Evolutionary conservation across 495 filamentous ascomycete genomes (phyloP).

Genomic region (Penicillium odoratum): DNA sequence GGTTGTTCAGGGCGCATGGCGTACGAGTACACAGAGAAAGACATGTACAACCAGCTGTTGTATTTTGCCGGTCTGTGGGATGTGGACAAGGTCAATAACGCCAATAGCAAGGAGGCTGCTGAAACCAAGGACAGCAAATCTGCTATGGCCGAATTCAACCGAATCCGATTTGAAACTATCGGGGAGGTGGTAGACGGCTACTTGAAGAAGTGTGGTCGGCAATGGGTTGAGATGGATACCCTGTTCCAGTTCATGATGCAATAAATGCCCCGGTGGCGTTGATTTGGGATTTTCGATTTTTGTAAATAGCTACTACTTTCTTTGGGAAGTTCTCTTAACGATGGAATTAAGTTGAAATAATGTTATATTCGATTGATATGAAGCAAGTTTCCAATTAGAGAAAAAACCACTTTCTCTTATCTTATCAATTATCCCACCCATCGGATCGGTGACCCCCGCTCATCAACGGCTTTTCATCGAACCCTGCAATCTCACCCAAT

Average conservation of each 20-base stretch:
- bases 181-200: slow-evolving; percentile 80
- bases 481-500: slow-evolving; percentile 4
- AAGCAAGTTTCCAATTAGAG: not conserved
- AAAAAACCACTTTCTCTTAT: slow-evolving; percentile 5
- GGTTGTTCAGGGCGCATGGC: slow-evolving; percentile 87
- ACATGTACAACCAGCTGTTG: slow-evolving; percentile 89
- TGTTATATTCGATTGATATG: slow-evolving; percentile 7
- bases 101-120: slow-evolving; percentile 43
- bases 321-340: slow-evolving; percentile 6
- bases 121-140: slow-evolving; percentile 61
- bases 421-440: slow-evolving; percentile 15
- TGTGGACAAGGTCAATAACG: slow-evolving; percentile 73
- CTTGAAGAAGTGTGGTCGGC: slow-evolving; percentile 88
- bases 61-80: slow-evolving; percentile 88
- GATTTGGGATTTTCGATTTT: slow-evolving; percentile 13
- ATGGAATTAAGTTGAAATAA: slow-evolving; percentile 23
- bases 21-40: slow-evolving; percentile 85
- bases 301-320: slow-evolving; percentile 27
- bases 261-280: slow-evolving; percentile 27
- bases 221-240: slow-evolving; percentile 95
- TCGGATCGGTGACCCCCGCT: slow-evolving; percentile 10
- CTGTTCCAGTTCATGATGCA: slow-evolving; percentile 72
- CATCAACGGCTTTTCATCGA: slow-evolving; percentile 32
- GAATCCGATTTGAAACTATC: slow-evolving; percentile 70
- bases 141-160: slow-evolving; percentile 77